Base-by-base conservation (phyloP, 2,329 filamentous ascomycete species). In the Aspergillus caelatus region DNA sequence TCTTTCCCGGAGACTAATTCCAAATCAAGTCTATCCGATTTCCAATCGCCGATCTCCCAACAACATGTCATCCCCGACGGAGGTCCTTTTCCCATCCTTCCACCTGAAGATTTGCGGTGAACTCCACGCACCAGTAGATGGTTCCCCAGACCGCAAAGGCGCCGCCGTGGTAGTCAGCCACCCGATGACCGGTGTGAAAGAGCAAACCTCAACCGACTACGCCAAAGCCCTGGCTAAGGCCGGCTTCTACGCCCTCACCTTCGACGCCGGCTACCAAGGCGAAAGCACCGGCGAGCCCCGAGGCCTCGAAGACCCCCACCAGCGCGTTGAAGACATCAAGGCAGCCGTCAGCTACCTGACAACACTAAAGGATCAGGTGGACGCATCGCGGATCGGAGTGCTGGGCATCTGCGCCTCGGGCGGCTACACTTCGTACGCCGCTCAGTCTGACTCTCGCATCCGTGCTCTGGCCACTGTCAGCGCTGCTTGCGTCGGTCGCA, bases 391-490 rank as follows among this genome's bases (percentile, higher is more conserved):
- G 14, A 81, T 82, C 48, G 79, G 74, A 1, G 72, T 75, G 1
- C 63, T 81, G 1, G 79, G 80, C 1, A 77, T 82, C 48, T 81
- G 78, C 61, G 77, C 74, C 1, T 74, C 72, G 0, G 79, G 80
- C 8, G 69, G 68, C 12, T 81, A 80, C 50, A 71, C 68, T 0
- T 65, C 71, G 9, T 74, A 69, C 58, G 77, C 79, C 0, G 73
- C 79, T 19, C 72, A 75, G 57, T 69, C 75, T 5, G 77, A 82
- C 53, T n/a, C 61, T 8, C 78, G 80, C 21, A 75, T 82, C 65
- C 75, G 73, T 54, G 78, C 77, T 3, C 65, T 79, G 5, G 79
- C 76, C 5, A 78, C 76, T 2, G 66, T 77, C 30, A 74, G 70
- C 50, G 71, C 68, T 2, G 73, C 70, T 2, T 74, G 72, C 57